Percentiles rank a stretch among this genome's conserved stretches.
phyloP scores from a whole-genome alignment of 805 yeast genomes.

The Blastobotrys mokoenaii region DNA sequence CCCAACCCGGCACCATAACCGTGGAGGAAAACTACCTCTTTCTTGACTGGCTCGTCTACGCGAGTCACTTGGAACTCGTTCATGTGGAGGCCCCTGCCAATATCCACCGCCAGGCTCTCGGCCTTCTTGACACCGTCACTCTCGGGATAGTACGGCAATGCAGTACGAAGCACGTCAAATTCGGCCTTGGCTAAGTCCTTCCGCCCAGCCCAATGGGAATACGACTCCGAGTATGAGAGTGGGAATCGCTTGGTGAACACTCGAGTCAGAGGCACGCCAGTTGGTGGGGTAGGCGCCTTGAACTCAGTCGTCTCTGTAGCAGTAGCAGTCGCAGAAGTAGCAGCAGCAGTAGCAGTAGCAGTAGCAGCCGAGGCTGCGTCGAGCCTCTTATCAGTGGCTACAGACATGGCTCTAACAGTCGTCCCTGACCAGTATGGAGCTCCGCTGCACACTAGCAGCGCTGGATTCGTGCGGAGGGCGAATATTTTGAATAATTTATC shows the following conservation, averaged over 20 bases:
- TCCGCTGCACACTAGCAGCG: too few relatives aligned
- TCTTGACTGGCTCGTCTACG: slow-evolving; percentile 24
- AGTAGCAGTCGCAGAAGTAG: not conserved
- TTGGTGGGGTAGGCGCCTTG: slow-evolving; percentile 28
- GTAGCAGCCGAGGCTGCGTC: not conserved
- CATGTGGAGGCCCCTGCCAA: slow-evolving; percentile 44
- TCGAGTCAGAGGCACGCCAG: slow-evolving; percentile 26
- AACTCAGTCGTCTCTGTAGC: not conserved
- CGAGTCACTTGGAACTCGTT: slow-evolving; percentile 62
- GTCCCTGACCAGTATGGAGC: too few relatives aligned
- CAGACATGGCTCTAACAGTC: too few relatives aligned
- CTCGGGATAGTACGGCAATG: slow-evolving; percentile 41
- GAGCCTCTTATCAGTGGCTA: too few relatives aligned
- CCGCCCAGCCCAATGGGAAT: slow-evolving; percentile 37
- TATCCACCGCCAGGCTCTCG: slow-evolving; percentile 37
- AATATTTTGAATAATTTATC: too few relatives aligned
- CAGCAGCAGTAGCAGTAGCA: not conserved
- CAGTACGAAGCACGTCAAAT: slow-evolving; percentile 39
- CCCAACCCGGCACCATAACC: slow-evolving; percentile 94
- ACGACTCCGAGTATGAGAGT: slow-evolving; percentile 30
- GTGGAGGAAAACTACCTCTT: slow-evolving; percentile 67
- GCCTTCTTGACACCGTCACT: slow-evolving; percentile 25
- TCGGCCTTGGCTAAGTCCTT: slow-evolving; percentile 33
- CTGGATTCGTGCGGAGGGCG: too few relatives aligned
- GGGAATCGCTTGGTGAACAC: slow-evolving; percentile 28